phyloP scores from a whole-genome alignment of 2,329 filamentous ascomycete genomes.

The Exophiala oligosperma region DNA sequence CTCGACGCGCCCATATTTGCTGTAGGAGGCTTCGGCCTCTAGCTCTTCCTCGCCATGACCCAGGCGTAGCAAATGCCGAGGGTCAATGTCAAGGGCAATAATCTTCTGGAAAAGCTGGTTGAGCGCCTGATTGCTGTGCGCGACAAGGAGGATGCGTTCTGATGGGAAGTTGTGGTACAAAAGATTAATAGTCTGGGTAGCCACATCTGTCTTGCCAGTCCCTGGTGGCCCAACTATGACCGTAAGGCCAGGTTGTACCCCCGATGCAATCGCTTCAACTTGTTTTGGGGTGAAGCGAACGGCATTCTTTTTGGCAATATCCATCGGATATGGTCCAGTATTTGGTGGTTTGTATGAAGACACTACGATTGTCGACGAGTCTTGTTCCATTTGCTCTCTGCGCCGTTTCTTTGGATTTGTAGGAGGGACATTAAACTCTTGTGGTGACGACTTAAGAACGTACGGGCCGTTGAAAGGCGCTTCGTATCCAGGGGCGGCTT shows the following conservation, averaged over 20 bases:
- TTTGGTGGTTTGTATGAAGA: slow-evolving; percentile 89
- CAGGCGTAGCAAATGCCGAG: slow-evolving; percentile 85
- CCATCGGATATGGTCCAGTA: slow-evolving; percentile 83
- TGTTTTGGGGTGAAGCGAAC: slow-evolving; percentile 90
- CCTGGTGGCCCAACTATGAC: slow-evolving; percentile 93
- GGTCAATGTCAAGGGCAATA: slow-evolving; percentile 91
- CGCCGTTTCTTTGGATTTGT: slow-evolving; percentile 79
- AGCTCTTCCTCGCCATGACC: slow-evolving; percentile 96
- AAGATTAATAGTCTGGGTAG: slow-evolving; percentile 97
- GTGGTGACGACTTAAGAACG: slow-evolving; percentile 68
- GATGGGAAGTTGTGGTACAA: slow-evolving; percentile 97
- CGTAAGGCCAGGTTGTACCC: slow-evolving; percentile 89
- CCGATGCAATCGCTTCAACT: slow-evolving; percentile 88
- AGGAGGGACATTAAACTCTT: slow-evolving; percentile 51
- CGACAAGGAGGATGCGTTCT: slow-evolving; percentile 87
- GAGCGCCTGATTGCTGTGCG: slow-evolving; percentile 95
- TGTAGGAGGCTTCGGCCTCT: slow-evolving; percentile 80
- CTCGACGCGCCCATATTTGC: slow-evolving; percentile 92
- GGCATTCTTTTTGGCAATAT: slow-evolving; percentile 76
- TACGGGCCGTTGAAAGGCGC: slow-evolving; percentile 85
- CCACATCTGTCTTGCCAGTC: slow-evolving; percentile 98
- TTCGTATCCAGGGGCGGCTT: slow-evolving; percentile 70
- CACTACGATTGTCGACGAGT: slow-evolving; percentile 68
- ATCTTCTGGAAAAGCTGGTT: slow-evolving; percentile 99
- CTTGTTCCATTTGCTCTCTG: slow-evolving; percentile 69